Evolutionary conservation across 495 filamentous ascomycete species (phyloP).

Genomic region (Xanthoparmelia taractica): DNA sequence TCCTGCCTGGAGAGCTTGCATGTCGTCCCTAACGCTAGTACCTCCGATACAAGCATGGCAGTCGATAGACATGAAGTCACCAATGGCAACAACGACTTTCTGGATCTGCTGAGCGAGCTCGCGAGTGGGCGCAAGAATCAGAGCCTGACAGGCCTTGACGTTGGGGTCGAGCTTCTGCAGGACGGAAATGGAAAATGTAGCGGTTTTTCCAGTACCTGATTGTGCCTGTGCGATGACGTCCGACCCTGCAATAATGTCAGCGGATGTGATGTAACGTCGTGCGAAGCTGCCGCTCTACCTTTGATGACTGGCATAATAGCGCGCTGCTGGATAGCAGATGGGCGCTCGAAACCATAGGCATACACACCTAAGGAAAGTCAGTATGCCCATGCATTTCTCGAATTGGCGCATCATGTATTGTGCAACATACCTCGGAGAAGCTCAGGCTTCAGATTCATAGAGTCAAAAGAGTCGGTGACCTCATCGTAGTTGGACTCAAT

Average conservation of each 20-base stretch:
- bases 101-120: slow-evolving; percentile 98
- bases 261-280: slow-evolving; percentile 13
- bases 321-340: slow-evolving; percentile 98
- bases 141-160: slow-evolving; percentile 88
- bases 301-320: slow-evolving; percentile 99
- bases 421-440: slow-evolving; percentile 79
- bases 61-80: slow-evolving; percentile 98
- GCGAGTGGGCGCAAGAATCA: slow-evolving; percentile 94
- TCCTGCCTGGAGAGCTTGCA: slow-evolving; percentile 90
- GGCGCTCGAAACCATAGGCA: slow-evolving; percentile 98
- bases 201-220: slow-evolving; percentile 98
- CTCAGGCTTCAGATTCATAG: slow-evolving; percentile 93
- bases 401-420: not conserved
- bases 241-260: slow-evolving; percentile 55
- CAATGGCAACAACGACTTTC: slow-evolving; percentile 95
- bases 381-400: slow-evolving; percentile 11
- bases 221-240: slow-evolving; percentile 99
- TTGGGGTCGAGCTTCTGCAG: slow-evolving; percentile 95
- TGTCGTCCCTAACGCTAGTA: slow-evolving; percentile 95
- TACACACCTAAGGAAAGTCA: slow-evolving; percentile 70
- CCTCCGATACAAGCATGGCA: slow-evolving; percentile 99
- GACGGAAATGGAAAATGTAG: slow-evolving; percentile 97
- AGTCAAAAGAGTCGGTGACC: slow-evolving; percentile 96
- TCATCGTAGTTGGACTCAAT: slow-evolving; percentile 99
- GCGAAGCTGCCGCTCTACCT: slow-evolving; percentile 54